A percentile compares a stretch with the other conserved stretches of the same genome.
These are phyloP conservation scores for Musa acuminata DNA, from an alignment of 176 grass and related monocot species.

Conservation along the genomic window DNA sequence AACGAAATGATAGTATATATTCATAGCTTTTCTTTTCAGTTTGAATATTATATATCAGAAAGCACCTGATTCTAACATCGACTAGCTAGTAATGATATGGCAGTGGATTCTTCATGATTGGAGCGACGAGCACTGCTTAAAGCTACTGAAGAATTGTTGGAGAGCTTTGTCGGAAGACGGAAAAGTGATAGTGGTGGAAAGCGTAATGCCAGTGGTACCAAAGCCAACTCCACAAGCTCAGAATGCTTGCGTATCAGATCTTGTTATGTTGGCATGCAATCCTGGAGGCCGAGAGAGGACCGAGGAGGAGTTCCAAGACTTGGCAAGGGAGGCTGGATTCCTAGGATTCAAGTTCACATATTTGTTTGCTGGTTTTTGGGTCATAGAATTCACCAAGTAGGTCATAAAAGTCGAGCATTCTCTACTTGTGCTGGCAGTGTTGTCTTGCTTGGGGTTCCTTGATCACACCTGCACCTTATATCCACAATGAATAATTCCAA, in stretches of 20 bases:
- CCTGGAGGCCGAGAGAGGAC: constrained; percentile 34
- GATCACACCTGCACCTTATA: too few relatives aligned
- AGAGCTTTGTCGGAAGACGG: constrained; percentile 17
- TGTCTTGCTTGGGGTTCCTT: too few relatives aligned
- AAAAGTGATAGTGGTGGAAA: constrained; percentile 24
- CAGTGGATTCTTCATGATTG: constrained; percentile 25
- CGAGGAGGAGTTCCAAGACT: constrained; percentile 16
- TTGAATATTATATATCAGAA: too few relatives aligned
- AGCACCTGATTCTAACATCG: too few relatives aligned
- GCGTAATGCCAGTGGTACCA: not conserved
- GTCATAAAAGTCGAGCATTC: too few relatives aligned
- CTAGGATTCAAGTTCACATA: not conserved
- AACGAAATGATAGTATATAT: too few relatives aligned
- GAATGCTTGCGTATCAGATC: not conserved
- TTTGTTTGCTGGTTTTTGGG: constrained; percentile 5
- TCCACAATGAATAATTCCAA: too few relatives aligned
- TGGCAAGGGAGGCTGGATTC: constrained; percentile 17
- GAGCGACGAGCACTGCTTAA: constrained; percentile 25
- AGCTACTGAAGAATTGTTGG: not conserved
- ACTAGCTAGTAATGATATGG: not conserved
- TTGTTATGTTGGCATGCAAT: constrained; percentile 8
- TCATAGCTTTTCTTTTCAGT: too few relatives aligned
- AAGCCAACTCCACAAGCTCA: not conserved
- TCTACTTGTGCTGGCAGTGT: too few relatives aligned
- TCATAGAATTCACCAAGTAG: constrained; percentile 29